Percentiles rank a stretch among this genome's conserved stretches.
These are phyloP conservation scores for Tolypocladium tropicale DNA, from an alignment of 2,329 filamentous ascomycete species.

Conservation along the genomic window DNA sequence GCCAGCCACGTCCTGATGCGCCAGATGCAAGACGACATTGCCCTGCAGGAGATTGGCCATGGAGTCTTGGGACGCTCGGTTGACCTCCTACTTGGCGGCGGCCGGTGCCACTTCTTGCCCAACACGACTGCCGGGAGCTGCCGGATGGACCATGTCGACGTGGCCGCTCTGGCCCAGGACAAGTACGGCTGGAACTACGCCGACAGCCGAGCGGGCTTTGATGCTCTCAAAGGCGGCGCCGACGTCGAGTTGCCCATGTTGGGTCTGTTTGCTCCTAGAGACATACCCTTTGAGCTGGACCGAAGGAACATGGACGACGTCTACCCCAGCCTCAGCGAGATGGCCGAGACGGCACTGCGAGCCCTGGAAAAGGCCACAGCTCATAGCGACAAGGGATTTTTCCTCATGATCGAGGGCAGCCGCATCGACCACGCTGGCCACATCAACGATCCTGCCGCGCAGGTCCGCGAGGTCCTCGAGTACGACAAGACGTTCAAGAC, in stretches of 20 bases:
- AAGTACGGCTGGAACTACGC: constrained; percentile 74
- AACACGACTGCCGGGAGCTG: constrained; percentile 77
- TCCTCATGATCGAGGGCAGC: constrained; percentile 96
- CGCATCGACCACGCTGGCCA: constrained; percentile 93
- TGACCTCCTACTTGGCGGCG: constrained; percentile 87
- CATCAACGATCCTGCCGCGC: constrained; percentile 71
- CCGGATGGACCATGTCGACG: constrained; percentile 65
- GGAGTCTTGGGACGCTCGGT: constrained; percentile 79
- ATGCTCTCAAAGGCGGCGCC: constrained; percentile 57
- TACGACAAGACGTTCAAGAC: constrained; percentile 80
- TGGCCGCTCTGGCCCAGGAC: constrained; percentile 61
- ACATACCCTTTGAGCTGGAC: constrained; percentile 93
- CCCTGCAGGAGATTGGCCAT: constrained; percentile 82
- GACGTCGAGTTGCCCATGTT: constrained; percentile 69
- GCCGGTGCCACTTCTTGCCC: constrained; percentile 84
- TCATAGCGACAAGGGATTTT: constrained; percentile 85
- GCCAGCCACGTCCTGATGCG: constrained; percentile 76
- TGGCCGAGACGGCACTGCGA: constrained; percentile 72
- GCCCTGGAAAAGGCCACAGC: constrained; percentile 73
- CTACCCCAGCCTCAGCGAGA: constrained; percentile 86
- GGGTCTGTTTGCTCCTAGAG: constrained; percentile 70
- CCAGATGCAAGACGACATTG: constrained; percentile 79
- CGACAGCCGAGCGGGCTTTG: constrained; percentile 62
- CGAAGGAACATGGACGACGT: constrained; percentile 65
- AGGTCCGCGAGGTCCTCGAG: constrained; percentile 87